phyloP scores from a whole-genome alignment of 1,284 basidiomycete species.

The Naganishia liquefaciens region DNA sequence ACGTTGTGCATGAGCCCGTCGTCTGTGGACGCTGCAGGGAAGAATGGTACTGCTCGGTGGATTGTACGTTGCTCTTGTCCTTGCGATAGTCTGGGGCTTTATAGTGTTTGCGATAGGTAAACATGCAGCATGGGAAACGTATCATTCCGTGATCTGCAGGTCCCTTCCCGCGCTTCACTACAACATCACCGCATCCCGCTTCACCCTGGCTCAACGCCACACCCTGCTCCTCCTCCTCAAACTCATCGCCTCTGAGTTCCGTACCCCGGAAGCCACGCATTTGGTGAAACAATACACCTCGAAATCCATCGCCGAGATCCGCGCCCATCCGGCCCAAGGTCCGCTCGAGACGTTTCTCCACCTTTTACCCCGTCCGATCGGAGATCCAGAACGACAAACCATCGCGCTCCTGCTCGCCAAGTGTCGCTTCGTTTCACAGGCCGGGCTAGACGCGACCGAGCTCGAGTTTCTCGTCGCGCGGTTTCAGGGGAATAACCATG shows the following conservation, averaged over 20 bases:
- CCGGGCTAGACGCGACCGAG: constrained; percentile 6
- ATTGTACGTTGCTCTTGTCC: constrained; percentile 21
- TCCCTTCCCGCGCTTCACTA: constrained; percentile 28
- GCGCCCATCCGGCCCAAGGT: not conserved
- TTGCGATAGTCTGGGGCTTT: not conserved
- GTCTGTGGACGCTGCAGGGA: constrained; percentile 21
- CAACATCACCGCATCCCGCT: constrained; percentile 1
- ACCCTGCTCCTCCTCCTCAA: constrained; percentile 17
- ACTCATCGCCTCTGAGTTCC: constrained; percentile 15
- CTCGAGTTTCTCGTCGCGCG: constrained; percentile 27
- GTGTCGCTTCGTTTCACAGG: constrained; percentile 2
- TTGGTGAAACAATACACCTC: not conserved
- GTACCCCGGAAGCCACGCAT: not conserved
- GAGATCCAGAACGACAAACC: constrained; percentile 9
- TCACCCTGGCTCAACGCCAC: constrained; percentile 18
- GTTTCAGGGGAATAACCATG: constrained; percentile 32
- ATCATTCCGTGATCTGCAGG: constrained; percentile 28
- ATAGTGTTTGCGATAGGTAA: constrained; percentile 18
- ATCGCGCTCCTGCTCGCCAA: constrained; percentile 23
- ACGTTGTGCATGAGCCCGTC: constrained; percentile 16
- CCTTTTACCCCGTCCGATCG: constrained; percentile 24
- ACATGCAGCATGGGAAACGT: constrained; percentile 24
- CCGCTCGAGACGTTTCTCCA: constrained; percentile 25
- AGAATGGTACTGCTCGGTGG: constrained; percentile 22
- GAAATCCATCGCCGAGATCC: constrained; percentile 15